Base-by-base conservation (phyloP, 2,329 filamentous ascomycete genomes). In the Fusarium equiseti region DNA sequence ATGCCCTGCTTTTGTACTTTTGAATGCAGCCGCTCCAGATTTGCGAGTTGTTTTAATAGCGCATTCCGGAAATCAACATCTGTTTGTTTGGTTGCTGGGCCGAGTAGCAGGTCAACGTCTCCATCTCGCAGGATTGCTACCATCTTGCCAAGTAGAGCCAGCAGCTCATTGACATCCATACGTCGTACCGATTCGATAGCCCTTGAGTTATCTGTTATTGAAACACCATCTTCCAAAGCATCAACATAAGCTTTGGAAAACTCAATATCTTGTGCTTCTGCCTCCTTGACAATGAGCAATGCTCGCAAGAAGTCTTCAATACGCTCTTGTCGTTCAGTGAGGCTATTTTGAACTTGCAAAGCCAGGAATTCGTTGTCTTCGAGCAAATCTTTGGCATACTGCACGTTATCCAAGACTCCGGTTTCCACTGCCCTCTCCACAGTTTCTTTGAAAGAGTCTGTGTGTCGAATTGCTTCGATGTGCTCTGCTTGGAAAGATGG, bases 371-470 rank as follows among this genome's bases (percentile, higher is more conserved):
- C 77, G 64, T 94, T 86, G 15, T 89, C 85, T n/a, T 90, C 83
- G 1, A 95, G 81, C 22, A 93, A 77, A 9, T 79, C 79, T 61
- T 75, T 76, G 31, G 80, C 80, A 50, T 78, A 72, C 35, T 83
- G 83, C 16, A 89, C 84, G 44, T 81, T 80, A 26, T 77, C 73
- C 8, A 82, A 58, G n/a, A 82, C 77, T 13, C 82, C 78, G 11
- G 79, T 80, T 20, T 85, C 80, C 10, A 90, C 73, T 6, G 81
- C 76, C 6, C 72, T 73, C 72, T 91, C 87, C 10, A 90, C 81
- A 32, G 82, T 77, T n/a, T 77, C 79, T 55, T 84, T 87, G 74
- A 95, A 95, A 3, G 93, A 95, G 4, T 88, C 84, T 20, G 93
- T 80, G 62, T 87, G 91, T 38, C 92, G 88, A 10, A 92, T 79